phyloP scores from a whole-genome alignment of 2,329 filamentous ascomycete genomes.

The Akanthomyces dipterigenus region DNA sequence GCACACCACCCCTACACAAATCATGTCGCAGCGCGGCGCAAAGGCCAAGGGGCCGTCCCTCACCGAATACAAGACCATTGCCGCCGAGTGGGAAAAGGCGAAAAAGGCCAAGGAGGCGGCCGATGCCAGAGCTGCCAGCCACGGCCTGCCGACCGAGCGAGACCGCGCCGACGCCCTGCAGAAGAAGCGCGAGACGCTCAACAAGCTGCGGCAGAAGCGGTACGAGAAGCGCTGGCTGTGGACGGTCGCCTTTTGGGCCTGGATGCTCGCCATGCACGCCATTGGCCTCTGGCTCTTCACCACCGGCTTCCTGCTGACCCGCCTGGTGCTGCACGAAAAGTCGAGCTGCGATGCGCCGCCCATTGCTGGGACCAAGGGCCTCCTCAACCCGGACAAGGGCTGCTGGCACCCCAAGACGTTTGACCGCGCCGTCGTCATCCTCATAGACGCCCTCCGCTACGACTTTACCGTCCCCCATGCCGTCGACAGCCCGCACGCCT shows the following conservation, averaged over 20 bases:
- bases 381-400: constrained; percentile 50
- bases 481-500: constrained; percentile 39
- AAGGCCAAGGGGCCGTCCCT: constrained; percentile 6
- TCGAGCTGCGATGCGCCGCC: constrained; percentile 66
- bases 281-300: constrained; percentile 88
- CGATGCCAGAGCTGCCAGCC: constrained; percentile 27
- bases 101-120: constrained; percentile 42
- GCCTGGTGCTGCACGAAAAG: constrained; percentile 70
- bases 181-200: constrained; percentile 39
- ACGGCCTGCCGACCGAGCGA: constrained; percentile 25
- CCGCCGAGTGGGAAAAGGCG: constrained; percentile 46
- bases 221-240: constrained; percentile 50
- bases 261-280: constrained; percentile 67
- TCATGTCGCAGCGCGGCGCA: constrained; percentile 9
- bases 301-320: constrained; percentile 86
- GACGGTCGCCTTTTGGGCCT: constrained; percentile 61
- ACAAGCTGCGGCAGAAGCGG: constrained; percentile 38
- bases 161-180: constrained; percentile 34
- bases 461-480: constrained; percentile 83
- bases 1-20: not conserved
- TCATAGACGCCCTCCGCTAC: constrained; percentile 92
- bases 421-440: constrained; percentile 79
- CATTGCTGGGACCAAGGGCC: constrained; percentile 40
- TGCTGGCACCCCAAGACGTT: constrained; percentile 98
- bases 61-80: constrained; percentile 46